These are phyloP conservation scores for Hyaloscypha hepaticicola DNA, from an alignment of 495 filamentous ascomycete genomes.

Conservation along the genomic window DNA sequence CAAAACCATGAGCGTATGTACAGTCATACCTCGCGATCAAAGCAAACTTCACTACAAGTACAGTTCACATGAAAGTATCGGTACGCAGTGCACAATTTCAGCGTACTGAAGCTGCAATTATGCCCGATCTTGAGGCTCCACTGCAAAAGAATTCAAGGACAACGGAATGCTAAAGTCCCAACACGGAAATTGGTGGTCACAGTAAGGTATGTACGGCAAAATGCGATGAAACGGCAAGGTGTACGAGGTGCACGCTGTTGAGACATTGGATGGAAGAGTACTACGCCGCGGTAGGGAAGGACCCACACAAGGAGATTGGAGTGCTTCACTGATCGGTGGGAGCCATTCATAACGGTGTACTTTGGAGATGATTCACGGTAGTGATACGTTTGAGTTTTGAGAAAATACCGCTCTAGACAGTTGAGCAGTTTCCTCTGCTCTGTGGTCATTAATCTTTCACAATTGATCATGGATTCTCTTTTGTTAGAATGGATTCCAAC, in stretches of 20 bases:
- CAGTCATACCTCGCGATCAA: no score
- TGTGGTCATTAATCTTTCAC: not conserved
- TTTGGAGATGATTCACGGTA: no score
- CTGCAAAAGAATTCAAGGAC: not conserved
- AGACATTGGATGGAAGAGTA: not conserved
- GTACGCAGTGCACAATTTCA: no score
- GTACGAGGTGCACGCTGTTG: not conserved
- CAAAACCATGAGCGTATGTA: no score
- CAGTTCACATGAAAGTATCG: no score
- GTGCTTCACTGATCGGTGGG: not conserved
- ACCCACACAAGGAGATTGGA: not conserved
- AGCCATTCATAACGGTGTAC: not conserved
- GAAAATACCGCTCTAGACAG: no score
- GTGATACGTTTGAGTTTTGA: no score
- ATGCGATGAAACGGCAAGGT: not conserved
- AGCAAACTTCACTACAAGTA: not conserved
- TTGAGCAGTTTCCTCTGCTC: not conserved
- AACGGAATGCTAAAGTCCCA: not conserved
- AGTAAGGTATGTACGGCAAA: not conserved
- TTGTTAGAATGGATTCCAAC: constrained; percentile 9
- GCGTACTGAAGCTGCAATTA: no score
- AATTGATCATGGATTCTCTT: constrained; percentile 10
- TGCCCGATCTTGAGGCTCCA: no score
- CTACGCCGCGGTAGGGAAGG: not conserved
- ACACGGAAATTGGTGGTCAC: not conserved